Percentiles rank a stretch among this genome's conserved stretches.
Conservation (phyloP, 805 yeast species). For the Kodamaea neixiangensis region DNA sequence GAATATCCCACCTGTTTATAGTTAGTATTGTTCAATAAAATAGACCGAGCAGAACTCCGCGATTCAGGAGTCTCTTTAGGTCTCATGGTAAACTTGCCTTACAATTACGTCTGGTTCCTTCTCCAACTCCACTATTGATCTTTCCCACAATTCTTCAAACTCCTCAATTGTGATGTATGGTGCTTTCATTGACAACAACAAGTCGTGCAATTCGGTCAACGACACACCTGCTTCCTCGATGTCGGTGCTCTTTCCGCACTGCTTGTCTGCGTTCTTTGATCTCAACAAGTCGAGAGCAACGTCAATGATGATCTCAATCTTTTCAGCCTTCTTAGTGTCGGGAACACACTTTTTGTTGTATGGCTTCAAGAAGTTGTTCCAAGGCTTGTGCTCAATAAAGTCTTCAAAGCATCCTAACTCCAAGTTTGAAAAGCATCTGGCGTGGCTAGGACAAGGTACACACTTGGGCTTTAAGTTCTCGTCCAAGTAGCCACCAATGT, state of each 20-base stretch:
- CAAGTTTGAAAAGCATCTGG: slow-evolving; percentile 65
- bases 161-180: slow-evolving; percentile 57
- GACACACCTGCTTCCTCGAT: slow-evolving; percentile 53
- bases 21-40: slow-evolving; percentile 11
- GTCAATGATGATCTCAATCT: slow-evolving; percentile 62
- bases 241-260: slow-evolving; percentile 55
- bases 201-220: slow-evolving; percentile 51
- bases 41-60: not conserved
- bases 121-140: slow-evolving; percentile 60
- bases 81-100: slow-evolving; percentile 60
- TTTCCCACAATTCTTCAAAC: slow-evolving; percentile 73
- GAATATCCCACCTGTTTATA: slow-evolving; percentile 17
- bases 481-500: slow-evolving; percentile 49
- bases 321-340: slow-evolving; percentile 70
- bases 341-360: slow-evolving; percentile 57
- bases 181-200: slow-evolving; percentile 48
- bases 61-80: not conserved
- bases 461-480: slow-evolving; percentile 59
- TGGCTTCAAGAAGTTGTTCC: slow-evolving; percentile 56
- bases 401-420: slow-evolving; percentile 72
- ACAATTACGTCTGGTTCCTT: slow-evolving; percentile 70
- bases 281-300: slow-evolving; percentile 69
- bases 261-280: slow-evolving; percentile 61
- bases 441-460: slow-evolving; percentile 78
- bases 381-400: slow-evolving; percentile 51